A percentile compares a stretch with the other conserved stretches of the same genome.
These are phyloP conservation scores for Macadamia integrifolia DNA, from an alignment of 164 flowering plant species.

Conservation along the genomic window DNA sequence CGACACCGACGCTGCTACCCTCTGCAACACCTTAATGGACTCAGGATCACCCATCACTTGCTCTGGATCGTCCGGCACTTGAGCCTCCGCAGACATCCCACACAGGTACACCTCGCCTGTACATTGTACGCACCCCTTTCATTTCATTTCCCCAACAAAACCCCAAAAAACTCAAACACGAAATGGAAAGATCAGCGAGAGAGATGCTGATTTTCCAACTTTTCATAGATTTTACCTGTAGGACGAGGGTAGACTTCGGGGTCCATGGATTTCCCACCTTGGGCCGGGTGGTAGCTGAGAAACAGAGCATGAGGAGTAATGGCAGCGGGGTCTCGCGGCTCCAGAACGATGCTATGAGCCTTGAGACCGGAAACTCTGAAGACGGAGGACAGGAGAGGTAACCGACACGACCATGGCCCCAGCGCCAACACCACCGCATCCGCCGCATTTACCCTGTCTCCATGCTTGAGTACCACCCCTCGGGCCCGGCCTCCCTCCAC, in stretches of 20 bases:
- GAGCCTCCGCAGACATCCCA: slow-evolving; percentile 69
- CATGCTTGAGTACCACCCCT: slow-evolving; percentile 49
- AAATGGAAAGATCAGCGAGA: too few relatives aligned
- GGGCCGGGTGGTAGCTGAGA: slow-evolving; percentile 44
- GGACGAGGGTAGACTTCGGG: slow-evolving; percentile 92
- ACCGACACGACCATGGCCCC: slow-evolving; percentile 80
- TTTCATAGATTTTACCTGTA: slow-evolving; percentile 37
- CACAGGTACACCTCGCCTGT: slow-evolving; percentile 89
- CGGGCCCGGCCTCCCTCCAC: slow-evolving; percentile 42
- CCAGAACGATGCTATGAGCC: slow-evolving; percentile 82
- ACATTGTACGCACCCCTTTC: too few relatives aligned
- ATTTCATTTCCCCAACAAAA: background rate
- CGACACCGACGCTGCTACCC: slow-evolving; percentile 69
- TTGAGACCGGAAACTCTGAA: slow-evolving; percentile 70
- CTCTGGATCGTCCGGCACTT: slow-evolving; percentile 85
- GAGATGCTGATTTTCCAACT: too few relatives aligned
- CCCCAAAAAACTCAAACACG: background rate
- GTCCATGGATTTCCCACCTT: slow-evolving; percentile 56
- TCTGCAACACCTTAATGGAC: slow-evolving; percentile 57
- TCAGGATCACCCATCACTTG: slow-evolving; percentile 44
- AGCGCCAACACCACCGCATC: slow-evolving; percentile 80
- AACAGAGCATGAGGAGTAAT: slow-evolving; percentile 86
- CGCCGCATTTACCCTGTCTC: slow-evolving; percentile 37
- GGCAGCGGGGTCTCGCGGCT: slow-evolving; percentile 51
- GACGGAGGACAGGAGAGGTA: slow-evolving; percentile 40